Evolutionary conservation across 306 rosid species (phyloP).

Genomic region (Calophaca sinica): DNA sequence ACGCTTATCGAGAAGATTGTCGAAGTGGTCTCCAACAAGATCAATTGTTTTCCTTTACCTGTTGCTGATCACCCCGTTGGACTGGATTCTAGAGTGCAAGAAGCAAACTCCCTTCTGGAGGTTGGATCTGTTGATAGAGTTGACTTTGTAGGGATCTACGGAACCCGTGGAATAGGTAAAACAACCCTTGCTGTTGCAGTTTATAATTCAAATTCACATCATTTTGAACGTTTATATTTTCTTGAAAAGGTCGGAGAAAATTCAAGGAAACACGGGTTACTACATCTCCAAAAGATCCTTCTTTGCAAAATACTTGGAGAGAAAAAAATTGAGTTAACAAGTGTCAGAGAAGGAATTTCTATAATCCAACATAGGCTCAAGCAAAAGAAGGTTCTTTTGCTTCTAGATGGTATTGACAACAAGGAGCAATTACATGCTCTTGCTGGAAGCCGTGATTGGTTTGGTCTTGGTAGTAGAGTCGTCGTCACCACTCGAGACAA

Average conservation of each 20-base stretch:
- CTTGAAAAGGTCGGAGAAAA: neutral
- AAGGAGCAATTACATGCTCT: neutral
- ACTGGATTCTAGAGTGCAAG: neutral
- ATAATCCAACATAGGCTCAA: neutral
- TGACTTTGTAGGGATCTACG: neutral
- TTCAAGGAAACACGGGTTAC: neutral
- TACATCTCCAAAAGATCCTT: neutral
- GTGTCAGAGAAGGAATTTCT: neutral
- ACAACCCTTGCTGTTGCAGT: constrained; percentile 1
- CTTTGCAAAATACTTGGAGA: neutral
- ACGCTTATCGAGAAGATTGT: neutral
- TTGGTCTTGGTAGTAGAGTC: neutral
- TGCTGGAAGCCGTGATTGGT: neutral
- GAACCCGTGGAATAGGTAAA: neutral
- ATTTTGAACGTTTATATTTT: neutral
- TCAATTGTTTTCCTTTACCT: neutral
- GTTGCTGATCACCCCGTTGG: neutral
- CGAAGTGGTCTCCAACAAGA: neutral
- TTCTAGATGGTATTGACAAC: neutral
- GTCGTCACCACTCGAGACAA: neutral
- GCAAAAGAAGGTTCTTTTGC: neutral
- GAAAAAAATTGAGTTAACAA: neutral
- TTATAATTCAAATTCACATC: neutral
- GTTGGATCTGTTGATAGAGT: neutral
- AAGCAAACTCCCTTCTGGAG: neutral